Evolutionary conservation across 23 red algal species (phyloP).

Genomic region (Gracilaria vermiculophylla): DNA sequence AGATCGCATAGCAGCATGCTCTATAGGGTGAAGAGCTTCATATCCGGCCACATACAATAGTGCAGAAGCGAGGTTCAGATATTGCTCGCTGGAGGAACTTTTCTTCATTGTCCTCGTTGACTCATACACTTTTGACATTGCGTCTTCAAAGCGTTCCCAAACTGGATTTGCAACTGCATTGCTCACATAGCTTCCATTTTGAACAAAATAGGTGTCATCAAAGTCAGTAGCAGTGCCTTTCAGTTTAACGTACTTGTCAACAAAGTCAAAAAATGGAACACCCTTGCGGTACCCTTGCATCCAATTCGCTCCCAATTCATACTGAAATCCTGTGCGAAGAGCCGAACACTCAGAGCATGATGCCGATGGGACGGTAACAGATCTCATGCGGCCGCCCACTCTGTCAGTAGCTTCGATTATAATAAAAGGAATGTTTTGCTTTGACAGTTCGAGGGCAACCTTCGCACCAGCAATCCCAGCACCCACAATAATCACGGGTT

Average conservation of each 20-base stretch:
- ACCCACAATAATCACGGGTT: conserved; percentile 21
- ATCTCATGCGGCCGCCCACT: conserved; percentile 20
- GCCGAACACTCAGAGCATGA: background rate
- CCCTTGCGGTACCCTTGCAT: conserved; percentile 44
- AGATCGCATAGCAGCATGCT: conserved; percentile 1
- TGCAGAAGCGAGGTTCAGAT: conserved; percentile 2
- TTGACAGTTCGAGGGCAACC: conserved; percentile 29
- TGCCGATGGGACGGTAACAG: background rate
- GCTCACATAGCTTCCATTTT: background rate
- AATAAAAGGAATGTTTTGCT: conserved; percentile 17
- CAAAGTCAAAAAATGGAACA: conserved; percentile 36
- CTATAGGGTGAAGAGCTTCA: conserved; percentile 2
- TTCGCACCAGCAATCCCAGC: conserved; percentile 23
- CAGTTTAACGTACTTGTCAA: conserved; percentile 7
- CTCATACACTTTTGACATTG: conserved; percentile 2
- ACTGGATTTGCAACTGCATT: conserved; percentile 30
- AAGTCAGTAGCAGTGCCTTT: conserved; percentile 7
- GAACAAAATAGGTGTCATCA: conserved; percentile 27
- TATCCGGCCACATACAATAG: conserved; percentile 14
- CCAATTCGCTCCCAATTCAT: conserved; percentile 15
- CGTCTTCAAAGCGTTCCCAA: conserved; percentile 18
- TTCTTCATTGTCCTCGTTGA: background rate
- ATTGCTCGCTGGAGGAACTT: background rate
- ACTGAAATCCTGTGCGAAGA: background rate
- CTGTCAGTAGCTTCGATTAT: conserved; percentile 34